Base-by-base conservation (phyloP, 2,329 filamentous ascomycete species). In the Botrytis byssoidea region DNA sequence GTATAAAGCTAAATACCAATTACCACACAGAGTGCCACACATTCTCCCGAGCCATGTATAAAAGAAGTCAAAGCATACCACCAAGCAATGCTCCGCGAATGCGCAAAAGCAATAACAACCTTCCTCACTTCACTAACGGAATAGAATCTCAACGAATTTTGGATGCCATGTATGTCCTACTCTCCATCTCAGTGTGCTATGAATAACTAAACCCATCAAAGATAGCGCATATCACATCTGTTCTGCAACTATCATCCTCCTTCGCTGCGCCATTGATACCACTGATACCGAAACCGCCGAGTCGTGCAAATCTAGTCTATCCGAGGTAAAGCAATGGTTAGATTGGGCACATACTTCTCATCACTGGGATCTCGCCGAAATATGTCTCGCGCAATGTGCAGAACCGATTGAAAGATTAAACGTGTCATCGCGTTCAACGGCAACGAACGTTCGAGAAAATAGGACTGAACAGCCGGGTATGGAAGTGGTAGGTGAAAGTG, bases 351-450 rank as follows among this genome's bases (percentile, higher is more conserved):
- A 80, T 78, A 44, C 82, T 78, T 0, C 77, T 74, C 2, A 80
- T 65, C 61, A 75, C 37, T 78, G 77, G 77, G 78, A 79, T 63
- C 29, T 79, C 12, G 77, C 74, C 2, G 75, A 77, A 44, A 75
- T 77, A 42, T 79, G 77, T 60, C 68, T 79, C 12, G 63, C 75
- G 4, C 75, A 85, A 44, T 88, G 86, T 9, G 44, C 64, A 66
- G 64, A 66, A 18, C 44, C 44, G 18, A 51, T 66, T n/a, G 64
- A 66, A 48, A 37, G 44, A 16, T 66, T 66, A 20, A 51, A 48
- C 29, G 29, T 32, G 12, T 66, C 64, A 1, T 66, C 44, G 6
- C 44, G 22, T 9, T 14, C 29, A 35, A 6, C 29, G 5, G 29
- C 29, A 18, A n/a, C 22, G 12, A 12, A 14, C 40, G 22, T 18